Base-by-base conservation (phyloP, 2,329 filamentous ascomycete genomes). In the Aaosphaeria pasadenensis region DNA sequence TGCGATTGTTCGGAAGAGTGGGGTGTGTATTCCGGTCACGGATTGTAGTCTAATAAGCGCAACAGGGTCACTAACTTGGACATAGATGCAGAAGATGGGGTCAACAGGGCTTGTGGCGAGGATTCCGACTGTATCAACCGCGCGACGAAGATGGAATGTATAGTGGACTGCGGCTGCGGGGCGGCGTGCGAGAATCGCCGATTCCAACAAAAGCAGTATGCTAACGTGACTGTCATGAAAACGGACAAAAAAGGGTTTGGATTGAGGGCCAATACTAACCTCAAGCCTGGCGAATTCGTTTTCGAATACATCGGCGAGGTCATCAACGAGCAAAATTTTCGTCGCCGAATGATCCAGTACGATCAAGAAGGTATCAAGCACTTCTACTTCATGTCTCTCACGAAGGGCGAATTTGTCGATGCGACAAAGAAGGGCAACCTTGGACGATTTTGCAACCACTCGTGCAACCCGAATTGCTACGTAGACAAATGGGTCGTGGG, bases 311-410 rank as follows among this genome's bases (percentile, higher is more conserved):
- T 99, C 60, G 94, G 94, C 60, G 94, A 99, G 73, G 94, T 97
- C 59, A 96, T 99, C 68, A 92, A 95, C 61, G 92, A 99, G 72
- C 81, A 83, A 30, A 87, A 87, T 7, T 97, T 97, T 66, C 88
- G 91, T 47, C 84, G 85, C 49, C 89, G 94, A 52, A 96, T 95
- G 85, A 76, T 90, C 36, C 88, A 95, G 63, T 99, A 99, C 71
- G 91, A 96, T 66, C 82, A 94, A 42, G 90, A 97, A 70, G 91
- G 91, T 52, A 96, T 99, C 79, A 96, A 95, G 71, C 94, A 99
- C 73, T 99, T 99, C 71, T 99, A 99, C 74, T 99, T 99, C 77
- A 99, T 99, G 94, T 97, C 94, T 30, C 84, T 99, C 53, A 95
- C 85, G 66, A 95, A 95, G 70, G 89, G 86, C 63, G 94, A 97